Evolutionary conservation across 148 eudicot genomes (phyloP).

Genomic region (Rhododendron griersonianum): DNA sequence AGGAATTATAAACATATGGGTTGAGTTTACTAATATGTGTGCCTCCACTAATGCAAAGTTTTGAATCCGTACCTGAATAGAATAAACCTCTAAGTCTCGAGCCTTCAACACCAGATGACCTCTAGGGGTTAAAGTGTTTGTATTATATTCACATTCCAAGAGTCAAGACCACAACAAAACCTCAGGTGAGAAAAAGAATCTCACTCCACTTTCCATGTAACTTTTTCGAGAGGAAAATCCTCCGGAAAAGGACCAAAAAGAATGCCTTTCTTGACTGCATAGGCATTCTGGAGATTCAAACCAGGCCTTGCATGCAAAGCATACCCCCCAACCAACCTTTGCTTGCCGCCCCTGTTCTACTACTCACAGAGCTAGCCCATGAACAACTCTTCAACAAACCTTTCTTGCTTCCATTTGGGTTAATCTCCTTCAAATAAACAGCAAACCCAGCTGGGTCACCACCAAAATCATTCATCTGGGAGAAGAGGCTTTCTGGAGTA

Average conservation of each 20-base stretch:
- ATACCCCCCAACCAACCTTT: neutral
- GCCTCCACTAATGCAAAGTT: too few relatives aligned
- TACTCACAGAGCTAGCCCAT: neutral
- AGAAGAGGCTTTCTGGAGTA: neutral
- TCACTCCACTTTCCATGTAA: neutral
- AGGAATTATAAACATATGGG: too few relatives aligned
- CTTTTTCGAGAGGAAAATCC: neutral
- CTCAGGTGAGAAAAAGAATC: neutral
- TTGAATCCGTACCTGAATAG: too few relatives aligned
- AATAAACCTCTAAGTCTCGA: too few relatives aligned
- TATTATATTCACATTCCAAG: neutral
- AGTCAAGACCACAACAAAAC: neutral
- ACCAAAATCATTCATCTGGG: neutral
- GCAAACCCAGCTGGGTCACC: neutral
- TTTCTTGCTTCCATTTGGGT: neutral
- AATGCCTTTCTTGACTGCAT: neutral
- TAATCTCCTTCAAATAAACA: neutral
- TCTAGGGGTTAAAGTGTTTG: neutral
- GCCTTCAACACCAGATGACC: too few relatives aligned
- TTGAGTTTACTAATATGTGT: too few relatives aligned
- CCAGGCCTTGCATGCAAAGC: conserved; percentile 5
- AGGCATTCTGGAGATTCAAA: neutral
- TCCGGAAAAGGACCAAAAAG: neutral
- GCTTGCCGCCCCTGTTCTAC: neutral
- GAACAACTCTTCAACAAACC: neutral